A percentile compares a stretch with the other conserved stretches of the same genome.
Evolutionary conservation across 495 filamentous ascomycete genomes (phyloP).

Genomic region (Penicillium alfredii): DNA sequence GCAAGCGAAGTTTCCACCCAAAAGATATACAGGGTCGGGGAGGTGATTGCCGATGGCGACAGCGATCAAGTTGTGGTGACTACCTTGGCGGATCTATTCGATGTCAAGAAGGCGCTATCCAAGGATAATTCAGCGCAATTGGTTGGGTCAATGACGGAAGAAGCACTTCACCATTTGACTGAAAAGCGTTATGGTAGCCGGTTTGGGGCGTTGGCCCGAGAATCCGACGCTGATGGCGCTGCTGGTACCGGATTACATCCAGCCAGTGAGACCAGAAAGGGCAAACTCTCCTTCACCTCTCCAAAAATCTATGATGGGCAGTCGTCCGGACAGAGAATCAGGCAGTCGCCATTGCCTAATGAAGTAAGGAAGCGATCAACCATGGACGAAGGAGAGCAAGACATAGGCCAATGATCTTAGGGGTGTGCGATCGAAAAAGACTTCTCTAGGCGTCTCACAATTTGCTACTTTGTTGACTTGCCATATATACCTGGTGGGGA

Average conservation of each 20-base stretch:
- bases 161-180: slow-evolving; percentile 19
- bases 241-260: too few relatives aligned
- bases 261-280: too few relatives aligned
- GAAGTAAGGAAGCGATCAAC: too few relatives aligned
- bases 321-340: too few relatives aligned
- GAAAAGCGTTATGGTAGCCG: slow-evolving; percentile 28
- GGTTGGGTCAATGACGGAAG: slow-evolving; percentile 25
- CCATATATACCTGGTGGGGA: slow-evolving; percentile 21
- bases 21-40: slow-evolving; percentile 27
- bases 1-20: slow-evolving; percentile 23
- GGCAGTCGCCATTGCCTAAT: too few relatives aligned
- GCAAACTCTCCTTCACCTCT: too few relatives aligned
- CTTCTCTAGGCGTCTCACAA: slow-evolving; percentile 8
- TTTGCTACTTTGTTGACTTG: slow-evolving; percentile 18
- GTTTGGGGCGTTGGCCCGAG: slow-evolving; percentile 18
- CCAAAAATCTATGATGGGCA: too few relatives aligned
- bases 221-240: too few relatives aligned
- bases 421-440: too few relatives aligned
- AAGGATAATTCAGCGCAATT: slow-evolving; percentile 23
- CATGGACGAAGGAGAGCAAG: too few relatives aligned
- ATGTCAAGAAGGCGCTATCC: slow-evolving; percentile 23
- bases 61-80: slow-evolving; percentile 33
- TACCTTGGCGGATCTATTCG: slow-evolving; percentile 31
- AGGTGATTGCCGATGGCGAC: slow-evolving; percentile 28
- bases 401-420: too few relatives aligned